Evolutionary conservation across 306 rosid genomes (phyloP), one percentile per base, ranked within the genome.

Genomic region (Pachyrhizus erosus): DNA sequence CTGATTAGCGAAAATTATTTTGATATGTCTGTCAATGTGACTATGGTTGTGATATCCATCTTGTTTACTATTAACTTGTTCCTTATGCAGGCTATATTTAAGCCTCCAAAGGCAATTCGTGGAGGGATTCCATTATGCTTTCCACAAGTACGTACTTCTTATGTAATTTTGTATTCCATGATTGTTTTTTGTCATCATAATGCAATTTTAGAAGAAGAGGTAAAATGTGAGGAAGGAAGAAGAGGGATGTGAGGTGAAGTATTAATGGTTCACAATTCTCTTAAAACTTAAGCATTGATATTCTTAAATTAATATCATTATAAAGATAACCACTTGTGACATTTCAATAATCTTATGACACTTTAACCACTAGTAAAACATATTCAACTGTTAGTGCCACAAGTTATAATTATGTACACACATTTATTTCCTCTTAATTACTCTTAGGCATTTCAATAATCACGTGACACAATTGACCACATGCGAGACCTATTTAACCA

Each of bases 81-180:
- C 77, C 69, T 87, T 75, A 24, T 91, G 90, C 96, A 96, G 99
- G 93, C 99, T 83, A 69, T 45, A 27, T 93, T 89, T 71, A 93
- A 90, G 89, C 94, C 97, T 75, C 97, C 96, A 1, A 93, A 91
- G 82, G 83, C 98, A 67, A 96, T 96, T 81, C 98, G 97, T 43
- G 99, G 99, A 81, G 99, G 98, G 79, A 96, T 96, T 86, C 99
- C 99, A 33, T 72, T 96, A 72, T 96, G 98, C 88, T 96, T 96
- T 90, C 99, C 99, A 31, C 99, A 96, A 80, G 99, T 96, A 87
- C 70, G 94, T 86, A 66, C 73, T 87, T 76, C 48, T 86, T 72
- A 60, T 18, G 57, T 66, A 67, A 42, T 78, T 79, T 4, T 87
- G 76, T 83, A 72, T 69, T 67, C 37, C 77, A 60, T 84, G 18